These are phyloP conservation scores for Graphilbum ipis-grandicollis DNA, from an alignment of 2,329 filamentous ascomycete species.

Conservation along the genomic window DNA sequence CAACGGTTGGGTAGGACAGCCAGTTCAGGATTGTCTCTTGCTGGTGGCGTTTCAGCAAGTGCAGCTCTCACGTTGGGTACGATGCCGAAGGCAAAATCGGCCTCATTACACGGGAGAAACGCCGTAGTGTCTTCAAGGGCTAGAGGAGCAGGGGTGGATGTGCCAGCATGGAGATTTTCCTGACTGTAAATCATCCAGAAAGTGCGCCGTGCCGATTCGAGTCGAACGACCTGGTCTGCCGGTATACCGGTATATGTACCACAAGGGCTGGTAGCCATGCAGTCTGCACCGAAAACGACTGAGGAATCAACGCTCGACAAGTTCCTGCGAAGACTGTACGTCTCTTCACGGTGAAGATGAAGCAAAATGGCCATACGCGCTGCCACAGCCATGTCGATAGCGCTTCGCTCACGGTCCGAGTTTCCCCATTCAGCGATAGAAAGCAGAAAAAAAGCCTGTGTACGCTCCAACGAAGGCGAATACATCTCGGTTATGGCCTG, in stretches of 20 bases:
- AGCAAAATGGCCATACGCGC: conserved; percentile 36
- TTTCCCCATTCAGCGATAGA: conserved; percentile 40
- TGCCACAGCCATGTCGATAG: conserved; percentile 35
- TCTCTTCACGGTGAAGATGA: conserved; percentile 37
- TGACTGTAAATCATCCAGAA: conserved; percentile 42
- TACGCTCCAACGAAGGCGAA: conserved; percentile 33
- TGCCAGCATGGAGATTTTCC: conserved; percentile 36
- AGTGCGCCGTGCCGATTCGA: conserved; percentile 37
- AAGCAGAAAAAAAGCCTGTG: conserved; percentile 39
- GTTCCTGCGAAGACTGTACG: no score
- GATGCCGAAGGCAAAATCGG: conserved; percentile 30
- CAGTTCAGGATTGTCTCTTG: conserved; percentile 25
- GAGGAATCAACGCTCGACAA: no score
- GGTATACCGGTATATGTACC: no score
- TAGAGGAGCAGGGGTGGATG: conserved; percentile 30
- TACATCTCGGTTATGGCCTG: conserved; percentile 32
- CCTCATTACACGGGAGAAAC: conserved; percentile 33
- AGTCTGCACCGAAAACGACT: no score
- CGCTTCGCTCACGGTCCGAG: conserved; percentile 27
- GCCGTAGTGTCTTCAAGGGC: conserved; percentile 34
- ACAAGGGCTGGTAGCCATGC: no score
- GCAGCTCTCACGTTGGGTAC: conserved; percentile 31
- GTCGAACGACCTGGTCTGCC: conserved; percentile 24
- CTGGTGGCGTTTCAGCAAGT: conserved; percentile 34
- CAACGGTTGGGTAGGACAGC: conserved; percentile 28